Percentiles rank a stretch among this genome's conserved stretches.
These are phyloP conservation scores for Phytophthora quininea DNA, from an alignment of 352 stramenopile genomes.

Conservation along the genomic window DNA sequence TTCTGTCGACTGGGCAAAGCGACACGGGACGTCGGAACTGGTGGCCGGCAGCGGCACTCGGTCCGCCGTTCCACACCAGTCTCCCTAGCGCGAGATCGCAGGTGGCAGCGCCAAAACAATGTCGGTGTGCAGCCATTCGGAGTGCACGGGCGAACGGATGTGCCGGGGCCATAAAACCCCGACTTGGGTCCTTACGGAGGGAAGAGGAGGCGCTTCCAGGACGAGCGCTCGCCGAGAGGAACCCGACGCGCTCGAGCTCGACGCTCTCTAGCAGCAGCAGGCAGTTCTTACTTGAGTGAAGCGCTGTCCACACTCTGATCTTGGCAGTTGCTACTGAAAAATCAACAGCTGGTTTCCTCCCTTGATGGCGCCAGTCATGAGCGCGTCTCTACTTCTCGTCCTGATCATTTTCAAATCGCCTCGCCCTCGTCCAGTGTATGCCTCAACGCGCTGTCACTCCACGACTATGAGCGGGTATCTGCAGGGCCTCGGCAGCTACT, in stretches of 20 bases:
- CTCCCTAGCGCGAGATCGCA: background rate
- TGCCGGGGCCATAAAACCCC: too few relatives aligned
- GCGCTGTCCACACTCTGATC: background rate
- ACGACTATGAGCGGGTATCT: slow-evolving; percentile 35
- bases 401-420: background rate
- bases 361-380: slow-evolving; percentile 23
- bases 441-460: background rate
- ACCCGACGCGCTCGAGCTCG: too few relatives aligned
- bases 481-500: slow-evolving; percentile 22
- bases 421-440: slow-evolving; percentile 6
- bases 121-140: background rate
- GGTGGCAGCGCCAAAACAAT: background rate
- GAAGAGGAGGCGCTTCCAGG: too few relatives aligned
- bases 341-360: background rate
- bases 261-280: too few relatives aligned
- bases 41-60: background rate
- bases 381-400: slow-evolving; percentile 9
- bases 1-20: too few relatives aligned
- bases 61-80: background rate
- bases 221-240: too few relatives aligned
- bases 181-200: too few relatives aligned
- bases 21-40: background rate
- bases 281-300: too few relatives aligned
- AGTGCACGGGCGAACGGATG: too few relatives aligned
- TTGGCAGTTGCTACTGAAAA: background rate